Percentiles rank a stretch among this genome's conserved stretches.
phyloP scores from a whole-genome alignment of 2,329 filamentous ascomycete species.

The Cladosporium sp. region DNA sequence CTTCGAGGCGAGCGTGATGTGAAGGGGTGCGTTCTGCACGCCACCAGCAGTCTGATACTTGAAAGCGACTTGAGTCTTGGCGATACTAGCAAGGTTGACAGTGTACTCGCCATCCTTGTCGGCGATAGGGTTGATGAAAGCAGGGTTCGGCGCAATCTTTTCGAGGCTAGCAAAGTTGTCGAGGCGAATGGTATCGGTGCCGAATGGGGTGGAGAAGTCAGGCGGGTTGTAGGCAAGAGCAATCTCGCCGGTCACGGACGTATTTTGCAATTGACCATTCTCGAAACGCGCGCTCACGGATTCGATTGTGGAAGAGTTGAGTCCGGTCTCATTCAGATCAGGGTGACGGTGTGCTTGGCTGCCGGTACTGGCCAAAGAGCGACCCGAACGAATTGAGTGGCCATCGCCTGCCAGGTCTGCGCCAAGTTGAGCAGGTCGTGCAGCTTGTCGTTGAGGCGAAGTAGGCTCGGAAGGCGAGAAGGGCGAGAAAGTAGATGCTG shows the following conservation, averaged over 20 bases:
- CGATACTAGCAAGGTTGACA: conserved; percentile 67
- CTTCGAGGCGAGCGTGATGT: conserved; percentile 76
- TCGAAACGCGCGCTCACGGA: conserved; percentile 84
- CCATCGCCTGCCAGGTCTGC: conserved; percentile 67
- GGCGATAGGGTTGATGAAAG: conserved; percentile 70
- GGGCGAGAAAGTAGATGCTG: conserved; percentile 27
- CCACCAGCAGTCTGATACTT: conserved; percentile 74
- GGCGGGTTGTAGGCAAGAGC: conserved; percentile 74
- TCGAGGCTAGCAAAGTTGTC: conserved; percentile 87
- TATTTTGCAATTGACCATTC: conserved; percentile 64
- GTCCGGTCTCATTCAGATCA: conserved; percentile 71
- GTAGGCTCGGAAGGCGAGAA: conserved; percentile 23
- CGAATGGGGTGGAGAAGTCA: conserved; percentile 39
- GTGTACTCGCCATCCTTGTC: conserved; percentile 75
- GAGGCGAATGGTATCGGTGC: conserved; percentile 67
- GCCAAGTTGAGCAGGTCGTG: conserved; percentile 27
- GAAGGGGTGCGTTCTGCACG: conserved; percentile 61
- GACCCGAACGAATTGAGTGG: conserved; percentile 84
- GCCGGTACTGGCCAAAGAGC: conserved; percentile 67
- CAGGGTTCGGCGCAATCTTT: conserved; percentile 87
- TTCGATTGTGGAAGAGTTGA: conserved; percentile 88
- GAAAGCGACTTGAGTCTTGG: conserved; percentile 72
- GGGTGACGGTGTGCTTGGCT: conserved; percentile 67
- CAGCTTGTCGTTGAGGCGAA: conserved; percentile 29
- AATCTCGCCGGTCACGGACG: conserved; percentile 79